Conservation (phyloP, 306 rosid genomes). For the Gynostemma pentaphyllum region DNA sequence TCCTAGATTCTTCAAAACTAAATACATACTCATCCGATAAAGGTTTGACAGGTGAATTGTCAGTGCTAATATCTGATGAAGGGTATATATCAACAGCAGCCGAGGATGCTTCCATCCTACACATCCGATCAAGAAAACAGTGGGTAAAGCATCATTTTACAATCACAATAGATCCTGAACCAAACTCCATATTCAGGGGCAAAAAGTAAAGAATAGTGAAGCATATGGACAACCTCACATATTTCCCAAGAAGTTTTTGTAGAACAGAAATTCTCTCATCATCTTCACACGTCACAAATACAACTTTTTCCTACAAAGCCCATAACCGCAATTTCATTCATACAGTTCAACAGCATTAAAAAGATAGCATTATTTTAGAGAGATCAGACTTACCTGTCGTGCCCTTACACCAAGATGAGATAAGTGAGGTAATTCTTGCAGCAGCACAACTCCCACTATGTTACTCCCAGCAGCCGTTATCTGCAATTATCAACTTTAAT, state of each 20-base stretch:
- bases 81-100: slow-evolving; percentile 45
- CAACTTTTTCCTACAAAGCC: slow-evolving; percentile 77
- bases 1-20: slow-evolving; percentile 16
- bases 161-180: slow-evolving; percentile 1
- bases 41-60: slow-evolving; percentile 23
- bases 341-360: slow-evolving; percentile 1
- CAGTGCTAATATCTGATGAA: slow-evolving; percentile 25
- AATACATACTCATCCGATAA: slow-evolving; percentile 24
- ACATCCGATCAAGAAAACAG: slow-evolving; percentile 14
- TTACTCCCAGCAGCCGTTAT: slow-evolving; percentile 83
- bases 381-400: slow-evolving; percentile 59
- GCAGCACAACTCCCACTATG: slow-evolving; percentile 77
- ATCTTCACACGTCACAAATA: slow-evolving; percentile 89
- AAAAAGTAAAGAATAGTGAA: not conserved
- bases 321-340: slow-evolving; percentile 4
- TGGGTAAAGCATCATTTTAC: slow-evolving; percentile 13
- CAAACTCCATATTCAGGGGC: not conserved
- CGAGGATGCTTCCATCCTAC: slow-evolving; percentile 78
- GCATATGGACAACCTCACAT: slow-evolving; percentile 40
- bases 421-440: slow-evolving; percentile 95
- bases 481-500: slow-evolving; percentile 35
- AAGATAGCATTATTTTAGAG: slow-evolving; percentile 3
- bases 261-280: slow-evolving; percentile 52
- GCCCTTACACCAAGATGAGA: slow-evolving; percentile 99
- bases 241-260: slow-evolving; percentile 40